Evolutionary conservation across 177 flowering plant species (phyloP).

Genomic region (Tripterygium wilfordii): DNA sequence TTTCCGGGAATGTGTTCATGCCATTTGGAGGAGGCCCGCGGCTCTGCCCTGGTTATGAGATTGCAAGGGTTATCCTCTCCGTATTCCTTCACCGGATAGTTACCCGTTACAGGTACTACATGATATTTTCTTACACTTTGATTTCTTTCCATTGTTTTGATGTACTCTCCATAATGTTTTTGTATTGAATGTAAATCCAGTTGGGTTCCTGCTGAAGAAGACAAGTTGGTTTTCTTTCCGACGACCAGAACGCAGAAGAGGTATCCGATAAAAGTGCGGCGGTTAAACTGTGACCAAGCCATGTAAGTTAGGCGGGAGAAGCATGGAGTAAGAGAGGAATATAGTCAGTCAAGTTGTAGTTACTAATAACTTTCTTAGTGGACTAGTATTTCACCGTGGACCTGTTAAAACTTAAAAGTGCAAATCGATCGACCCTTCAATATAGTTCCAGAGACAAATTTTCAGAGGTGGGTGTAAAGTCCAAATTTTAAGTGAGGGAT

Average conservation of each 20-base stretch:
- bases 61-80: conserved; percentile 76
- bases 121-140: no score
- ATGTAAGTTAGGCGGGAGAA: conserved; percentile 12
- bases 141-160: no score
- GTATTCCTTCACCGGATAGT: conserved; percentile 85
- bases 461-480: no score
- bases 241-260: conserved; percentile 89
- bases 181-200: no score
- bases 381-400: no score
- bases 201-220: conserved; percentile 81
- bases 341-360: no score
- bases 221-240: conserved; percentile 90
- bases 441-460: no score
- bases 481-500: no score
- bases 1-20: conserved; percentile 42
- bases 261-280: conserved; percentile 65
- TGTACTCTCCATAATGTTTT: no score
- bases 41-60: conserved; percentile 90
- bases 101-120: conserved; percentile 77
- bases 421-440: no score
- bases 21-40: conserved; percentile 96
- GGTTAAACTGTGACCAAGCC: conserved; percentile 11
- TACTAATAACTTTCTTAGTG: no score
- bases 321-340: neutral
- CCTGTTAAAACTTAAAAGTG: no score